These are phyloP conservation scores for Phaeosphaeria sp. DNA, from an alignment of 2,329 filamentous ascomycete species.

Conservation along the genomic window DNA sequence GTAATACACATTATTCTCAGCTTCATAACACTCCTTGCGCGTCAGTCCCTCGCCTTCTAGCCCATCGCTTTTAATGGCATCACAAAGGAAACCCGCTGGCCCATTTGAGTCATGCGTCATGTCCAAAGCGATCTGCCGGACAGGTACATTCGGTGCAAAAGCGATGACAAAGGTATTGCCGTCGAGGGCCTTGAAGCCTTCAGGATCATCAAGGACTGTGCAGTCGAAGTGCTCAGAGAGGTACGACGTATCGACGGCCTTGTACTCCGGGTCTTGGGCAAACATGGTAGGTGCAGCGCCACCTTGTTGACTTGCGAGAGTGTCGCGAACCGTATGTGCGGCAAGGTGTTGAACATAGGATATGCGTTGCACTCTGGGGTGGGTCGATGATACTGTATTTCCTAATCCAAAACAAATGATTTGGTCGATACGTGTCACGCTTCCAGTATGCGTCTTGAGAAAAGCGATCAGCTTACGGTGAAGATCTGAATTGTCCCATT, in stretches of 20 bases:
- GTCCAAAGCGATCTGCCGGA: constrained; percentile 2
- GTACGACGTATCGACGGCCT: neutral
- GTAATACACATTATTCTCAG: neutral
- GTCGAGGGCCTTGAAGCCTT: constrained; percentile 7
- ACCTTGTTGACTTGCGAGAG: neutral
- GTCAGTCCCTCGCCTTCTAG: neutral
- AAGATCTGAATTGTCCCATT: constrained; percentile 4
- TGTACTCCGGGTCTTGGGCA: constrained; percentile 4
- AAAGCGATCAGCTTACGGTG: neutral
- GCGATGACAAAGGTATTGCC: constrained; percentile 6
- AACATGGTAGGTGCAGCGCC: neutral
- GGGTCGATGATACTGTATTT: neutral
- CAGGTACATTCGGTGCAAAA: constrained; percentile 1
- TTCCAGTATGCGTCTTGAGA: neutral
- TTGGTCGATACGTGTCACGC: neutral
- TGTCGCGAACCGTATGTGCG: constrained; percentile 4
- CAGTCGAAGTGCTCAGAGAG: neutral
- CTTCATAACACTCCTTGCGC: neutral
- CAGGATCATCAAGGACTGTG: constrained; percentile 3
- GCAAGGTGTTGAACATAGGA: constrained; percentile 6
- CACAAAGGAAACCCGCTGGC: constrained; percentile 4
- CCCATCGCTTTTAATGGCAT: neutral
- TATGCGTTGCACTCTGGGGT: neutral
- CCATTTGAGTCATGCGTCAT: constrained; percentile 4
- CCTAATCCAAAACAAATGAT: constrained; percentile 8